Percentiles rank a stretch among this genome's conserved stretches.
Evolutionary conservation across 2,329 filamentous ascomycete genomes (phyloP).

Genomic region (Fusarium brachygibbosum): DNA sequence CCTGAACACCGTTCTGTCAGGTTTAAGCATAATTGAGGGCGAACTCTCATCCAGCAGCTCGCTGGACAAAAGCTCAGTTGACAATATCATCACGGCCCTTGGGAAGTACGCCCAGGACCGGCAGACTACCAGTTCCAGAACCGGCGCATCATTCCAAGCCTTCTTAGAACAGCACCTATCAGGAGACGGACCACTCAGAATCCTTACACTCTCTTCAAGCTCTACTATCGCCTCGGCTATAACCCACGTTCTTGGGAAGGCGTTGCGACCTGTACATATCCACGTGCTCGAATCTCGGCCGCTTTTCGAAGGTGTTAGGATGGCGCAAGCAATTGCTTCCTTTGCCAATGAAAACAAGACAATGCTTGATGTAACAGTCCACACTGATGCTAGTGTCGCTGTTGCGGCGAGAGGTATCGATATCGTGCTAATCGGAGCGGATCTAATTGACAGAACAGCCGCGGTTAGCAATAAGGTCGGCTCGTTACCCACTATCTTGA

Average conservation of each 20-base stretch:
- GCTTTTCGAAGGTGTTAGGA: slow-evolving; percentile 72
- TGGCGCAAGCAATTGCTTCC: slow-evolving; percentile 65
- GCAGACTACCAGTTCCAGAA: slow-evolving; percentile 48
- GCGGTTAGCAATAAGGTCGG: slow-evolving; percentile 77
- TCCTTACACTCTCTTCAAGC: slow-evolving; percentile 73
- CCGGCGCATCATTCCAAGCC: slow-evolving; percentile 54
- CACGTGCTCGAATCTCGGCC: slow-evolving; percentile 76
- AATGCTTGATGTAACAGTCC: slow-evolving; percentile 59
- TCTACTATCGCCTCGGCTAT: slow-evolving; percentile 70
- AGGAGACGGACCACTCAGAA: slow-evolving; percentile 54
- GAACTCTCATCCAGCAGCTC: slow-evolving; percentile 39
- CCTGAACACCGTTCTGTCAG: slow-evolving; percentile 62
- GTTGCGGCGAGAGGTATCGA: slow-evolving; percentile 66
- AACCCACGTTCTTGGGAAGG: slow-evolving; percentile 54
- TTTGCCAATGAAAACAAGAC: slow-evolving; percentile 50
- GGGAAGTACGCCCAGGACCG: slow-evolving; percentile 38
- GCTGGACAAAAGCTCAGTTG: slow-evolving; percentile 20
- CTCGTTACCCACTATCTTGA: slow-evolving; percentile 69
- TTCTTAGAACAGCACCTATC: slow-evolving; percentile 50
- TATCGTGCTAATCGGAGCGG: slow-evolving; percentile 73
- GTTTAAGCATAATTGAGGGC: slow-evolving; percentile 58
- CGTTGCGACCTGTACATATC: slow-evolving; percentile 62
- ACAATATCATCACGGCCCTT: slow-evolving; percentile 41
- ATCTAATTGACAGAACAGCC: slow-evolving; percentile 69
- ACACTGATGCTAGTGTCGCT: slow-evolving; percentile 71